phyloP scores from a whole-genome alignment of 2,329 filamentous ascomycete genomes.

The Sphaceloma murrayae region DNA sequence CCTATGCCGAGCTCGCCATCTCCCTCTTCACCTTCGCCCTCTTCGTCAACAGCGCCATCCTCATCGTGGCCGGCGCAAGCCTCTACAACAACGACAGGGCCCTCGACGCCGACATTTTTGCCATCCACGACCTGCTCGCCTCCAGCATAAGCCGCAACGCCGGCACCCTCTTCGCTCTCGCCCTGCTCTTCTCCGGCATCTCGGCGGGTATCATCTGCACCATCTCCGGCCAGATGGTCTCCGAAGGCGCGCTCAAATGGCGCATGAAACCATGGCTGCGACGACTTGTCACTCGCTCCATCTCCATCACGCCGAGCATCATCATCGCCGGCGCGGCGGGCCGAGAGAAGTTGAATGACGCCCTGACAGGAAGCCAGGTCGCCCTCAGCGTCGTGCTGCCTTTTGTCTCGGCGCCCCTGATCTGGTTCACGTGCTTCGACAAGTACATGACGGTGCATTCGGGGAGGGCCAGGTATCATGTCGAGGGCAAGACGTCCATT shows the following conservation, averaged over 20 bases:
- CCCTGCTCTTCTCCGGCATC: conserved; percentile 68
- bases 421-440: conserved; percentile 73
- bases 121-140: conserved; percentile 65
- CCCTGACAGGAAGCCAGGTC: conserved; percentile 69
- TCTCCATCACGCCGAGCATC: conserved; percentile 74
- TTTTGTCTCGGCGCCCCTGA: conserved; percentile 71
- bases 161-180: conserved; percentile 74
- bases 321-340: conserved; percentile 75
- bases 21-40: conserved; percentile 36
- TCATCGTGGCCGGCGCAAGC: conserved; percentile 56
- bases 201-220: conserved; percentile 82
- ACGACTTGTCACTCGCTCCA: conserved; percentile 63
- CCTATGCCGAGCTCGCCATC: conserved; percentile 32
- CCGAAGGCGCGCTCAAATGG: conserved; percentile 72
- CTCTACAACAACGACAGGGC: conserved; percentile 54
- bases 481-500: conserved; percentile 3
- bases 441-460: conserved; percentile 61
- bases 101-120: conserved; percentile 66
- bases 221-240: conserved; percentile 81
- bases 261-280: conserved; percentile 66
- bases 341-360: conserved; percentile 56
- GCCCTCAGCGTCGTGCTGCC: conserved; percentile 69
- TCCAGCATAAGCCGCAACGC: conserved; percentile 61
- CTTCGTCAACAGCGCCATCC: conserved; percentile 36
- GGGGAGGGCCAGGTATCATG: conserved; percentile 1